These are phyloP conservation scores for Alternaria gansuensis DNA, from an alignment of 2,329 filamentous ascomycete genomes.

Conservation along the genomic window DNA sequence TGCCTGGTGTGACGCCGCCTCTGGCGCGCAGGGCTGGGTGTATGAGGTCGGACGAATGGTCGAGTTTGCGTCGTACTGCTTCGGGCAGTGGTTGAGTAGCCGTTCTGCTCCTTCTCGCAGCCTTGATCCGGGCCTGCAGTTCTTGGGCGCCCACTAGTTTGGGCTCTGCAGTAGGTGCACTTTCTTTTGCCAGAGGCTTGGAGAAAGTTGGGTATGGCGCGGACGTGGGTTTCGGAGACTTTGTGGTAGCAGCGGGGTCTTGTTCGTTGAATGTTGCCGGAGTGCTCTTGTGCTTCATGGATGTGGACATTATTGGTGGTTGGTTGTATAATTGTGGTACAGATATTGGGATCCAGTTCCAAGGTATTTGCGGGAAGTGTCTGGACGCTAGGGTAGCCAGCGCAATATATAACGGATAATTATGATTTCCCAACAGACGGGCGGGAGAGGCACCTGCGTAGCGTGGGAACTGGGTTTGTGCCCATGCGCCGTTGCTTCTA, in stretches of 20 bases:
- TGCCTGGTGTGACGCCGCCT: slow-evolving; percentile 14
- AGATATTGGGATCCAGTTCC: not conserved
- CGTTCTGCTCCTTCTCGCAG: slow-evolving; percentile 28
- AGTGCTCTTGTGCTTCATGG: slow-evolving; percentile 44
- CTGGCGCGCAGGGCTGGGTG: slow-evolving; percentile 21
- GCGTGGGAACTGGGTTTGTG: slow-evolving; percentile 20
- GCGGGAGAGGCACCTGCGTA: slow-evolving; percentile 25
- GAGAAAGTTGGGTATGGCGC: slow-evolving; percentile 34
- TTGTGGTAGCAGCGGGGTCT: slow-evolving; percentile 30
- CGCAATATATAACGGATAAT: slow-evolving; percentile 25
- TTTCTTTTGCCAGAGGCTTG: slow-evolving; percentile 11
- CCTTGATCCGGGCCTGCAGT: slow-evolving; percentile 31
- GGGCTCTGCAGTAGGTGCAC: slow-evolving; percentile 10
- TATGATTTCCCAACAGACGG: slow-evolving; percentile 24
- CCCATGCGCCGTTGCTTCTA: slow-evolving; percentile 23
- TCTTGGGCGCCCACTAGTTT: slow-evolving; percentile 29
- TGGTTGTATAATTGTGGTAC: not conserved
- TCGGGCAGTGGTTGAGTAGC: slow-evolving; percentile 20
- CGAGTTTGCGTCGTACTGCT: slow-evolving; percentile 21
- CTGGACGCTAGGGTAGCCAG: slow-evolving; percentile 10
- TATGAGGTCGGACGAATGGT: slow-evolving; percentile 22
- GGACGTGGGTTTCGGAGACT: slow-evolving; percentile 27
- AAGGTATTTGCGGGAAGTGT: slow-evolving; percentile 5
- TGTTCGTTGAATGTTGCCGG: slow-evolving; percentile 42
- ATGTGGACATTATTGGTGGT: slow-evolving; percentile 42